phyloP scores from a whole-genome alignment of 129 eudicot genomes.

The Flaveria bidentis region DNA sequence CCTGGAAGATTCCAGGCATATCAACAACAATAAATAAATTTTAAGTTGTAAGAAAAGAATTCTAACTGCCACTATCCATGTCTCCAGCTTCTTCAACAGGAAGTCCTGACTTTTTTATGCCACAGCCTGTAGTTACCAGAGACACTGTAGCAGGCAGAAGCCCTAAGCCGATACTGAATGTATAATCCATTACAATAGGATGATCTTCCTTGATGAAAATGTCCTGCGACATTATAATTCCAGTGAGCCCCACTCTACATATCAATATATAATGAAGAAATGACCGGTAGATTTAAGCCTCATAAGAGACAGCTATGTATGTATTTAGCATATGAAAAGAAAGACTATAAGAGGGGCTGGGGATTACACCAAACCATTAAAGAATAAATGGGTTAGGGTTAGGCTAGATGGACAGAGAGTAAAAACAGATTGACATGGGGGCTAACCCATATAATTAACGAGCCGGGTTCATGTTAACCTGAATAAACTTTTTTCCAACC shows the following conservation, averaged over 20 bases:
- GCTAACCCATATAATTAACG: not conserved
- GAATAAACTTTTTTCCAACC: not conserved
- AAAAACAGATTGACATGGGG: not conserved
- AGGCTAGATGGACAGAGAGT: not conserved
- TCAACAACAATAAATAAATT: not conserved
- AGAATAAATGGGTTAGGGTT: not conserved
- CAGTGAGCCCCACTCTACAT: conserved; percentile 11
- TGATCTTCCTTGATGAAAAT: conserved; percentile 76
- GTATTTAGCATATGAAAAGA: conserved; percentile 12
- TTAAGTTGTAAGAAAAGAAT: conserved; percentile 4
- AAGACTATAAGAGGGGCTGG: not conserved
- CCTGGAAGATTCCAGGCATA: conserved; percentile 7
- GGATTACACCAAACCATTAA: not conserved
- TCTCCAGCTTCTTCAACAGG: conserved; percentile 75
- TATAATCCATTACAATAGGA: conserved; percentile 74
- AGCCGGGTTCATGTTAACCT: not conserved
- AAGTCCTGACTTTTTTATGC: conserved; percentile 75
- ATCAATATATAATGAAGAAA: conserved; percentile 23
- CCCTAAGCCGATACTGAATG: conserved; percentile 75
- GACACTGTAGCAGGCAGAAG: conserved; percentile 77
- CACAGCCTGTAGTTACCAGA: conserved; percentile 80
- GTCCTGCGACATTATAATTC: conserved; percentile 53
- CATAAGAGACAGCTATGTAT: not conserved
- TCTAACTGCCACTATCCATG: conserved; percentile 63
- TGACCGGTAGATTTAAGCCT: not conserved